phyloP scores from a whole-genome alignment of 2,329 filamentous ascomycete genomes.

The Diaporthe humulicola region DNA sequence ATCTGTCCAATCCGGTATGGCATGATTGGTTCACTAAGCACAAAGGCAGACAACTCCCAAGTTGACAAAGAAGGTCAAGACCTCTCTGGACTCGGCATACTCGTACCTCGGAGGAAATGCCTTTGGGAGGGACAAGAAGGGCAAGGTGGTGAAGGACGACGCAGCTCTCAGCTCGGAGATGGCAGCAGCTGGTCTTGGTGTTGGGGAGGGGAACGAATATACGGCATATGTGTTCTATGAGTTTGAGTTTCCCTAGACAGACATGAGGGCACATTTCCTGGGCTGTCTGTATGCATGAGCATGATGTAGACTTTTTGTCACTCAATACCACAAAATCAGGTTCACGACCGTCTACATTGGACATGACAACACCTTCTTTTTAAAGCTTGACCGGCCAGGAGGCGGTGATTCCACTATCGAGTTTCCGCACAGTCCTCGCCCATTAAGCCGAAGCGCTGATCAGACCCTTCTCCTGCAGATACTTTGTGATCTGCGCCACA shows the following conservation, averaged over 20 bases:
- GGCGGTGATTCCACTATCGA: background rate
- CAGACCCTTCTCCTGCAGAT: constrained; percentile 79
- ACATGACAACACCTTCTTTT: constrained; percentile 24
- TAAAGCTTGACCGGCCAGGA: constrained; percentile 16
- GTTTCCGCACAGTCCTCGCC: background rate
- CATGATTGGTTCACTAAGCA: constrained; percentile 39
- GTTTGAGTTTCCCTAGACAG: constrained; percentile 76
- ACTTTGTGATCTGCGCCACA: constrained; percentile 85
- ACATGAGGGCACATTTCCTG: constrained; percentile 1
- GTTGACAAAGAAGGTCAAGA: constrained; percentile 81
- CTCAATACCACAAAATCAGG: constrained; percentile 28
- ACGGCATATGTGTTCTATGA: constrained; percentile 98
- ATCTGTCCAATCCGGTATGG: background rate
- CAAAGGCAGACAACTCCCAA: constrained; percentile 81
- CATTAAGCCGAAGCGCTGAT: constrained; percentile 48
- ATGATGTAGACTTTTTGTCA: constrained; percentile 27
- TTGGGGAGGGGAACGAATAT: constrained; percentile 84
- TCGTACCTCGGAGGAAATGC: constrained; percentile 96
- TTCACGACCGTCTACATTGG: constrained; percentile 4
- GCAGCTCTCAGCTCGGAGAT: constrained; percentile 83
- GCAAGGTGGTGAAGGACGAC: constrained; percentile 91
- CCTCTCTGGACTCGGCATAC: constrained; percentile 85
- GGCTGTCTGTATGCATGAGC: constrained; percentile 30
- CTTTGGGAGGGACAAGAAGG: constrained; percentile 93
- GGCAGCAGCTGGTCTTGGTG: constrained; percentile 78